Conservation (phyloP, 306 rosid species). For the Sophora flavescens region DNA sequence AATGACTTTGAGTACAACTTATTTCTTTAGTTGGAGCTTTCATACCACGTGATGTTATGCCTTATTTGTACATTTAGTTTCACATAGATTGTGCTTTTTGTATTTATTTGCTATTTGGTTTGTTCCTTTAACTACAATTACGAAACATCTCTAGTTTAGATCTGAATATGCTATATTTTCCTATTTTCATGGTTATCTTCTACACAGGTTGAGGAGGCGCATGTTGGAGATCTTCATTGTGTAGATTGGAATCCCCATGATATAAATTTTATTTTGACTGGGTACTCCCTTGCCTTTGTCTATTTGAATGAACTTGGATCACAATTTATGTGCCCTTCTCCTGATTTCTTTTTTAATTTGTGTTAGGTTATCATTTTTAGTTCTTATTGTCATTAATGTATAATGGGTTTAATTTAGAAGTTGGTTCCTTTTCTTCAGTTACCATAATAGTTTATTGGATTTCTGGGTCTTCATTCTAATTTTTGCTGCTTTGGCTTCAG, state of each 20-base stretch:
- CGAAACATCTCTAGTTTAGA: conserved; percentile 14
- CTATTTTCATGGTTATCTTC: conserved; percentile 15
- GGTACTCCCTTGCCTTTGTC: conserved; percentile 55
- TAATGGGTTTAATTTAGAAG: conserved; percentile 11
- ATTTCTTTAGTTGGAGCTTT: conserved; percentile 6
- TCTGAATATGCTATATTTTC: conserved; percentile 33
- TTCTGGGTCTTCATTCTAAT: conserved; percentile 36
- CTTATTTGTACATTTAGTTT: conserved; percentile 20
- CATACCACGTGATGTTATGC: conserved; percentile 23
- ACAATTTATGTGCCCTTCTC: not conserved
- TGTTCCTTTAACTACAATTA: conserved; percentile 16
- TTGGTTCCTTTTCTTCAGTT: conserved; percentile 32
- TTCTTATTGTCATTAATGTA: conserved; percentile 29
- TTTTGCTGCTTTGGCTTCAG: conserved; percentile 57
- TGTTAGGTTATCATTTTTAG: not conserved
- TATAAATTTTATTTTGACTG: conserved; percentile 79
- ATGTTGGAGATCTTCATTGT: conserved; percentile 89
- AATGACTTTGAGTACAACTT: conserved; percentile 7
- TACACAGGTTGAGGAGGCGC: conserved; percentile 90
- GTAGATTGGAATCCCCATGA: conserved; percentile 97
- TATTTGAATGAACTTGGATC: conserved; percentile 32
- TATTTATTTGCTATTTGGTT: conserved; percentile 4
- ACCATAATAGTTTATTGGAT: conserved; percentile 13
- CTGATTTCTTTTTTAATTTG: not conserved
- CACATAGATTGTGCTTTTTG: not conserved